Percentiles rank a stretch among this genome's conserved stretches.
phyloP scores from a whole-genome alignment of 192 early-diverging fungal species.

The Coemansia sp. region DNA sequence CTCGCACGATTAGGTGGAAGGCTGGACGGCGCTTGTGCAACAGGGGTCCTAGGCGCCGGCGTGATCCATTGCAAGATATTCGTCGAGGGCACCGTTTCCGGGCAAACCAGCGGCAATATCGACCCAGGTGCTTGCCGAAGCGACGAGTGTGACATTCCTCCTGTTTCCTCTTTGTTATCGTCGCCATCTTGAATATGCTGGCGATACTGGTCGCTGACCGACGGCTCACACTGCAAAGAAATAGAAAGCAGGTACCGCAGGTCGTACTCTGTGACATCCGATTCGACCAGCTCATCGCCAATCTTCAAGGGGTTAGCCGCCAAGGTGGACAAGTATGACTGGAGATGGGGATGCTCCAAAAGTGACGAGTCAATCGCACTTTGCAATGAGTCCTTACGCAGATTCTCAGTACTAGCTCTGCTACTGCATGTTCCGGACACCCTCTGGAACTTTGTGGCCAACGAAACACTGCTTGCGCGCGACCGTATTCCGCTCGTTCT shows the following conservation, averaged over 20 bases:
- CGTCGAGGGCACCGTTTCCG: conserved; percentile 53
- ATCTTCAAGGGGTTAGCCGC: conserved; percentile 47
- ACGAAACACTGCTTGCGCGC: conserved; percentile 47
- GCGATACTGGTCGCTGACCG: conserved; percentile 48
- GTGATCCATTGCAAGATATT: conserved; percentile 56
- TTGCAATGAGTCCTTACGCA: conserved; percentile 2
- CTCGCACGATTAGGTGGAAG: conserved; percentile 16
- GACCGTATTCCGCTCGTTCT: conserved; percentile 47
- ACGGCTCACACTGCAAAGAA: conserved; percentile 53
- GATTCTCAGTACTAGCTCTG: conserved; percentile 2
- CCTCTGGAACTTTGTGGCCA: conserved; percentile 40
- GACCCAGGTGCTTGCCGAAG: conserved; percentile 50
- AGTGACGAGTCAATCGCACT: conserved; percentile 32
- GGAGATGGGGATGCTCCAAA: conserved; percentile 39
- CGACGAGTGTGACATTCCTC: conserved; percentile 18
- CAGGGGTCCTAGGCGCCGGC: conserved; percentile 37
- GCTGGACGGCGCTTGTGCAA: conserved; percentile 7
- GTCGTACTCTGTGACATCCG: conserved; percentile 50
- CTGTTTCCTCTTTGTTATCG: conserved; percentile 14
- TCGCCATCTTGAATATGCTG: conserved; percentile 27
- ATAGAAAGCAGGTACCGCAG: conserved; percentile 46
- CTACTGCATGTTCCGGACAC: conserved; percentile 13
- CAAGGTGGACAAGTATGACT: conserved; percentile 28
- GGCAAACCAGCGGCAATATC: conserved; percentile 56
- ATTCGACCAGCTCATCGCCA: conserved; percentile 49